phyloP scores from a whole-genome alignment of 129 eudicot genomes.

The Calendula officinalis region DNA sequence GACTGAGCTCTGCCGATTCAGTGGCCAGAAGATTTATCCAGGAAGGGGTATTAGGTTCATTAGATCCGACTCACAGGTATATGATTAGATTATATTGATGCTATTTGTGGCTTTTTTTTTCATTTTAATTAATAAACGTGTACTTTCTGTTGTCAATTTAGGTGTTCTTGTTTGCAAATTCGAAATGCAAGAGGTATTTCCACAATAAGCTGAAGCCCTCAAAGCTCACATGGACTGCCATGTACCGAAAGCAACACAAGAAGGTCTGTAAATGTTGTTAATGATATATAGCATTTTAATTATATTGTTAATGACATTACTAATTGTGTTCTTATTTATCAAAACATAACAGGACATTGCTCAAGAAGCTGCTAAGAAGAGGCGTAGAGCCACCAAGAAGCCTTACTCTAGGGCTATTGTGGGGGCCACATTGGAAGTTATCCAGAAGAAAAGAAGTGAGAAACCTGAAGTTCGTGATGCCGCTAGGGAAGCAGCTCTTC shows the following conservation, averaged over 20 bases:
- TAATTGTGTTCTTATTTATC: too few species aligned
- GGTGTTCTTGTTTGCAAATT: conserved; percentile 63
- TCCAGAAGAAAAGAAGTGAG: conserved; percentile 63
- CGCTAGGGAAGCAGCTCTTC: conserved; percentile 62
- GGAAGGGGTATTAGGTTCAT: conserved; percentile 38
- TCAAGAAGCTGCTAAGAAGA: conserved; percentile 53
- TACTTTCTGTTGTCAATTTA: not conserved
- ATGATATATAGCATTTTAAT: too few species aligned
- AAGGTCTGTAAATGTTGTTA: conserved; percentile 27
- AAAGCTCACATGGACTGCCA: conserved; percentile 65
- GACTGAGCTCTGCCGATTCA: conserved; percentile 39
- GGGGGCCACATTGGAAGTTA: conserved; percentile 65
- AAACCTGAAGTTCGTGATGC: conserved; percentile 65
- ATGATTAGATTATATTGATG: not conserved
- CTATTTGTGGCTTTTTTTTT: too few species aligned
- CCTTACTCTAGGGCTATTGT: conserved; percentile 61
- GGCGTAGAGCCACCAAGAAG: conserved; percentile 64
- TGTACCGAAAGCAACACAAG: conserved; percentile 68
- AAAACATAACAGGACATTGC: conserved; percentile 42
- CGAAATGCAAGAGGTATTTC: conserved; percentile 64
- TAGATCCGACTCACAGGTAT: conserved; percentile 37
- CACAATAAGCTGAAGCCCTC: conserved; percentile 56
- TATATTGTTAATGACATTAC: not conserved
- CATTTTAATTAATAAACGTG: not conserved
- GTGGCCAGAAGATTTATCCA: conserved; percentile 37